Conservation (phyloP, 1,284 basidiomycete species). For the Microbotryum scabiosae region DNA sequence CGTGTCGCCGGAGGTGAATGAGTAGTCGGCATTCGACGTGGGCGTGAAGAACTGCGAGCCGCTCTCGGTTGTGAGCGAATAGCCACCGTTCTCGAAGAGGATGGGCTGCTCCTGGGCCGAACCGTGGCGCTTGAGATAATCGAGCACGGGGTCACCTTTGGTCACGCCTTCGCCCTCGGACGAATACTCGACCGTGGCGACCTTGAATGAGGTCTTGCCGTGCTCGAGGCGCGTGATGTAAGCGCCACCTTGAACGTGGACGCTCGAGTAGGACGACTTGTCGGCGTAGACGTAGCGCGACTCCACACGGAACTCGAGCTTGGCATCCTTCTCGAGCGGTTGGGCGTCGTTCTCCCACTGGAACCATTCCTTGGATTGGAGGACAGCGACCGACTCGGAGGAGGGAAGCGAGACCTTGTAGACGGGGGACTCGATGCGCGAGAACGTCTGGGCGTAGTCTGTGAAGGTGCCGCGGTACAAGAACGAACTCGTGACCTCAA, state of each 20-base stretch:
- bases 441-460: slow-evolving; percentile 94
- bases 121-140: slow-evolving; percentile 88
- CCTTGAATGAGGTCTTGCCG: slow-evolving; percentile 51
- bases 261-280: slow-evolving; percentile 71
- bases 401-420: slow-evolving; percentile 69
- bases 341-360: slow-evolving; percentile 79
- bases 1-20: slow-evolving; percentile 91
- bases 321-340: slow-evolving; percentile 60
- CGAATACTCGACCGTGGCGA: slow-evolving; percentile 77
- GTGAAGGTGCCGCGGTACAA: slow-evolving; percentile 89
- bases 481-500: slow-evolving; percentile 92
- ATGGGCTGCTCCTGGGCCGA: slow-evolving; percentile 63
- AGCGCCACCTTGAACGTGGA: slow-evolving; percentile 74
- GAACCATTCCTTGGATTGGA: slow-evolving; percentile 97
- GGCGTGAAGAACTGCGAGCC: slow-evolving; percentile 46
- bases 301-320: slow-evolving; percentile 78
- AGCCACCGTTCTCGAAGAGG: slow-evolving; percentile 75
- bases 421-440: slow-evolving; percentile 78
- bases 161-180: slow-evolving; percentile 58
- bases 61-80: slow-evolving; percentile 55
- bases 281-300: slow-evolving; percentile 85
- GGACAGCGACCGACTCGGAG: slow-evolving; percentile 76
- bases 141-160: slow-evolving; percentile 84
- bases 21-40: slow-evolving; percentile 87
- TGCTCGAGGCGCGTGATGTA: slow-evolving; percentile 41